Base-by-base conservation (phyloP, 768 basidiomycete species). In the Fomitopsis serialis region DNA sequence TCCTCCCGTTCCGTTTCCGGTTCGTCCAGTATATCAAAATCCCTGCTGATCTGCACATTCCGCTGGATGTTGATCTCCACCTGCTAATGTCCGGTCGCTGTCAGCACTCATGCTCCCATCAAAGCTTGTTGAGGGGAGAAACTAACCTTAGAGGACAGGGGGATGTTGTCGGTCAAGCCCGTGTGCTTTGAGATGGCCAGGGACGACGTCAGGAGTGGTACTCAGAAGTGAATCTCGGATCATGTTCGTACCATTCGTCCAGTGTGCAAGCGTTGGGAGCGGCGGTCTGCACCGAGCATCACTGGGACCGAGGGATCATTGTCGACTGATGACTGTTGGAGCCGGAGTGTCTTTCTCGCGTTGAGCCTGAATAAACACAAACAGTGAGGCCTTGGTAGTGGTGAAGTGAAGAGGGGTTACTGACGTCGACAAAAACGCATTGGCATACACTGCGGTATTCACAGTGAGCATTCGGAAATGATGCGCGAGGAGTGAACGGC, bases 401-500 rank as follows among this genome's bases (percentile, higher is more conserved):
- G 25, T 22, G 29, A 9, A 40, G 1, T 23, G 8, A 11, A 42
- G 22, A 21, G 24, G 34, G 37, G 13, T 3, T 8, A 22, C 52
- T 22, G 43, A 58, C 54, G 58, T 56, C 8, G 57, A 55, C 34
- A 61, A 10, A 24, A 58, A 40, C 12, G 60, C 58, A 34, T 58
- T 57, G 17, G 56, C 59, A 24, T 60, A 58, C 21, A 58, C 56
- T 60, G 50, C 17, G 13, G 7, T n/a, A 10, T 8, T 13, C 9
- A 42, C 40, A 10, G 10, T 22, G 22, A 37, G n/a, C 21, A 27
- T 42, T 23, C n/a, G n/a, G n/a, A n/a, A n/a, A 23, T 29, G 23
- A 4, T 12, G 29, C 11, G 29, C 12, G 17, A 12, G 21, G 22
- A 24, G 15, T 13, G 32, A 19, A 5, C 34, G 22, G 3, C 34